Base-by-base conservation (phyloP, 2,329 filamentous ascomycete species). In the Aureobasidium namibiae region DNA sequence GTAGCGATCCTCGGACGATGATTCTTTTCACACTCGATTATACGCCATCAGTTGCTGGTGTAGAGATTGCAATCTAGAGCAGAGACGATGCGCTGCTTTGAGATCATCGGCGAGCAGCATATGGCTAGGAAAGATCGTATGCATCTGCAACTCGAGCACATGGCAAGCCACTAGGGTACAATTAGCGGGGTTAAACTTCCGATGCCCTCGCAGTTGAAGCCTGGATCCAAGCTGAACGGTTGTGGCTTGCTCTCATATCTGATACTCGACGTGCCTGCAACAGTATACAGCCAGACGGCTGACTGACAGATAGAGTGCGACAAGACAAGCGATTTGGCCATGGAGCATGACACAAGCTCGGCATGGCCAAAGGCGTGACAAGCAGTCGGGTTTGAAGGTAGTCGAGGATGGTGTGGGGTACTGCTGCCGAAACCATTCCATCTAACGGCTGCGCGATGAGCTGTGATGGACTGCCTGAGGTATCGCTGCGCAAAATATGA, bases 331-430 rank as follows among this genome's bases (percentile, higher is more conserved):
- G n/a, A n/a, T n/a, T n/a, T n/a, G n/a, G 23, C 48, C 26, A 39
- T n/a, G 33, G 14, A 23, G 48, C 14, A 52, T 23, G 7, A 49
- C 36, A 34, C 46, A 10, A 14, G 34, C 48, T 52, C 48, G 48
- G 48, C 34, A 49, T 49, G 29, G 46, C n/a, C 31, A 34, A 8
- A 39, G 46, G 46, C 46, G 46, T 36, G 46, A 49, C 46, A 36
- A 21, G 29, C n/a, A 34, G 29, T 49, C 46, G 46, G 46, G 46
- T 23, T 49, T 23, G 31, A 24, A 39, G 48, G 16, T 39, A 34
- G 34, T 38, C 48, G 26, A 52, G 24, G 46, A 50, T 48, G 48
- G 14, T 52, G 48, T 52, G 48, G 48, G 48, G 48, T 52, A 52
- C 33, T 52, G 34, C 46, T 29, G 48, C 46, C 46, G 46, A 26